Base-by-base conservation (phyloP, 2,329 filamentous ascomycete species). In the Eurotiales sp. region DNA sequence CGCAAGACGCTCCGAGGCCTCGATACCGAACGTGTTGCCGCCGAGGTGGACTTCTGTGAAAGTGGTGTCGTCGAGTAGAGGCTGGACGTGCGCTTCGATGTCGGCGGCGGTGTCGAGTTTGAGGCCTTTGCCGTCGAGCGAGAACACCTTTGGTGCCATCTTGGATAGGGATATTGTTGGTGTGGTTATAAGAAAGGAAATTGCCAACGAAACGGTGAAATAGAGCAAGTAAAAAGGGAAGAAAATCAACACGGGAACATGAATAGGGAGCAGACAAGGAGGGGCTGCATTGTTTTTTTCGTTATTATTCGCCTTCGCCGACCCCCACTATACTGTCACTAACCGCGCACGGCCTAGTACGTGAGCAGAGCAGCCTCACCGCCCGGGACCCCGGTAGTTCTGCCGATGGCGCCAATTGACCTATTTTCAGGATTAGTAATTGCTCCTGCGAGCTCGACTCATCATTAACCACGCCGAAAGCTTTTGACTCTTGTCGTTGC, bases 1-100 rank as follows among this genome's bases (percentile, higher is more conserved):
- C 40, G 90, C 91, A 40, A 99, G 82, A 27, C 85, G 84, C 71
- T 91, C 85, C 67, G 87, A 95, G 44, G 93, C 93, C 44, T 85
- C 88, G 49, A 96, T 84, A 48, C 93, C 93, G 46, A 97, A 77
- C 1, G 93, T 97, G 77, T 99, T 99, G 56, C 92, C 93, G 51
- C 89, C 79, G 42, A 99, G 79, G 60, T 83, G 83, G 59, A 99
- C 84, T 71, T 96, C 90, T 67, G 95, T 90, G 46, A 66, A 69
- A 52, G 90, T 81, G 51, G 81, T 73, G 73, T 84, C 86, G 53
- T 83, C 81, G 56, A 82, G 77, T 55, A 99, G 82, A 45, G 82
- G 79, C 60, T 85, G 81, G 64, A 96, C 88, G 70, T 96, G 86
- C 59, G 87, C 77, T 70, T 93, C 87, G 55, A 97, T 81, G 71